Evolutionary conservation across 768 basidiomycete species (phyloP), one percentile per base, ranked within the genome.

Genomic region (Hericium rajendrae): DNA sequence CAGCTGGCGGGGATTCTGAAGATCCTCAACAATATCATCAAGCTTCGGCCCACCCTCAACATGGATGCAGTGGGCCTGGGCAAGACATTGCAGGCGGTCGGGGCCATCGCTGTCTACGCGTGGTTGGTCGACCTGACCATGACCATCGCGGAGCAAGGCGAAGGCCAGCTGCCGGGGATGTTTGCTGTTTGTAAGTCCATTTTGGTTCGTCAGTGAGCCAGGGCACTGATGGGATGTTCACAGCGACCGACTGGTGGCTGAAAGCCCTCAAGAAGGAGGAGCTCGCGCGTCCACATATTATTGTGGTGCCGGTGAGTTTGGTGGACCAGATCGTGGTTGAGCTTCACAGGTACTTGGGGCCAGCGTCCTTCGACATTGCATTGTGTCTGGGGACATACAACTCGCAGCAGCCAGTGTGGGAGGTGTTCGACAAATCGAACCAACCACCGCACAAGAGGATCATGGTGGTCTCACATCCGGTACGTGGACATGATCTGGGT

Each of bases 61-160:
- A 67, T 69, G 67, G 68, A 69, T 38, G 59, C 60, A 0, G 64
- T 69, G 0, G 63, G 68, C 0, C 56, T 69, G 2, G 64, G 67
- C 0, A 69, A 69, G 46, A 68, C 63, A 0, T 40, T 69, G 2
- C 63, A 69, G 12, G 62, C 59, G 0, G 55, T 69, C 2, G 60
- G 64, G 0, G 10, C 61, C 2, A 57, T 69, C 2, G 55, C 59
- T 2, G 54, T 58, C 15, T 38, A 62, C 0, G 37, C 63, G 40
- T 41, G 40, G 8, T 41, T 41, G 26, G 26, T 26, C 26, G 26
- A 26, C 26, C 26, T 26, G 26, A 26, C 26, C 40, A 12, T 12
- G 40, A 41, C 40, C n/a, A n/a, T 41, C 3, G 12, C 8, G 13
- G 40, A 41, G n/a, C 13, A 41, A 41, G 13, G n/a, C 8, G n/a